phyloP scores from a whole-genome alignment of 2,329 filamentous ascomycete genomes.

The Cordyceps farinosa region DNA sequence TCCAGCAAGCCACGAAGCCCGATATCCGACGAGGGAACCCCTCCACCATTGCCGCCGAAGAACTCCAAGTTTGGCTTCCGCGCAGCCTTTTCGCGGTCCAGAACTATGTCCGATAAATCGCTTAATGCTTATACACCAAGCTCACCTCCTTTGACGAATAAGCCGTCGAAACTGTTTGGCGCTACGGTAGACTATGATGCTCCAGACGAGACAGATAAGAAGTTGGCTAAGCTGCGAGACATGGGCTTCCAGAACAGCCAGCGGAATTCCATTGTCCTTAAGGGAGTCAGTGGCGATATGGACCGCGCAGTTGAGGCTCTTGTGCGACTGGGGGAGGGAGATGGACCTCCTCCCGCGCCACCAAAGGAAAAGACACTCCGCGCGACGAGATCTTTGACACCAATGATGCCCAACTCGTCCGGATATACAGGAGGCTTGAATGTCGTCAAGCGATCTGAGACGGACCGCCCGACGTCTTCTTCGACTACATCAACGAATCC shows the following conservation, averaged over 20 bases:
- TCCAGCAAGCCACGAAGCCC: conserved; percentile 42
- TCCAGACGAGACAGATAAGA: conserved; percentile 64
- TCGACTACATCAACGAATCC: conserved; percentile 59
- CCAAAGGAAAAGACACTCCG: conserved; percentile 47
- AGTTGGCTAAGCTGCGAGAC: conserved; percentile 72
- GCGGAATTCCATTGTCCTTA: conserved; percentile 76
- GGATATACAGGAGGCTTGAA: conserved; percentile 25
- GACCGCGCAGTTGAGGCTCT: conserved; percentile 83
- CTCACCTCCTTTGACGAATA: conserved; percentile 50
- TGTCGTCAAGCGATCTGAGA: conserved; percentile 20
- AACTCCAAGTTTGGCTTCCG: conserved; percentile 59
- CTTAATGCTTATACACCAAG: conserved; percentile 28
- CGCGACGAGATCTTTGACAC: conserved; percentile 52
- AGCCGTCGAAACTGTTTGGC: conserved; percentile 66
- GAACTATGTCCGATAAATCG: conserved; percentile 53
- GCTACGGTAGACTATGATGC: conserved; percentile 57
- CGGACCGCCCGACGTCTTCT: conserved; percentile 37
- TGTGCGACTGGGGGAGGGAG: conserved; percentile 74
- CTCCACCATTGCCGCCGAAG: conserved; percentile 61
- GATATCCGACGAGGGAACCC: conserved; percentile 53
- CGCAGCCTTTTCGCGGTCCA: conserved; percentile 61
- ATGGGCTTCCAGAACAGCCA: conserved; percentile 90
- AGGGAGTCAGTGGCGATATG: conserved; percentile 78
- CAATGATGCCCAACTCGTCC: conserved; percentile 40
- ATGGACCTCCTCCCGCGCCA: conserved; percentile 36